Evolutionary conservation across 805 yeast genomes (phyloP), one percentile per base, ranked within the genome.

Genomic region (Scheffersomyces amazonensis): DNA sequence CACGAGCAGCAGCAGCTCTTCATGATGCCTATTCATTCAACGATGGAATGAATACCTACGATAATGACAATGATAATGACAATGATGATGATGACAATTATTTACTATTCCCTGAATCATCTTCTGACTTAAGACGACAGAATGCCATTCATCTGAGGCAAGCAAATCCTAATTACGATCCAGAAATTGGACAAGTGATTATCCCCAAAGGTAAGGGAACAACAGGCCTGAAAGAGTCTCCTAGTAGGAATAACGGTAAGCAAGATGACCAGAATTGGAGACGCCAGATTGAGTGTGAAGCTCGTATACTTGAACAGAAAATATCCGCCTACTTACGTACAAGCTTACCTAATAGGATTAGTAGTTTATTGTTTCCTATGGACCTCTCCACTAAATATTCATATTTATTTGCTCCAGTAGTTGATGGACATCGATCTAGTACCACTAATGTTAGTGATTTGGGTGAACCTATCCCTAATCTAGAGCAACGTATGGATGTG

Each of bases 61-160:
- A 20, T 25, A 21, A 31, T 18, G 28, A 28, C 16, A 9, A 16
- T 24, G 20, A 19, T 12, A 32, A 32, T 32, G 12, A 17, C 20
- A 35, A 27, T 24, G 21, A 30, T 31, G 36, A 38, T 28, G 41
- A 34, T 11, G 31, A 17, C 5, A 12, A 16, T 12, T 21, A 15
- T 5, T 33, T 33, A 5, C 35, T 29, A 16, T 16, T 22, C 15
- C 22, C 16, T 27, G 16, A 18, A 5, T 23, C 24, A 18, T n/a
- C 19, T 6, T 18, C 10, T 8, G 23, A 21, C 23, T 21, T 64
- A 22, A 42, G 59, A 19, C 44, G 69, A 8, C 69, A 58, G 36
- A 63, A 64, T 42, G 69, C 69, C 5, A 52, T 64, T 3, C 41
- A 66, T 12, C 37, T 46, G 25, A 35, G 43, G 17, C 27, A 35